A percentile compares a stretch with the other conserved stretches of the same genome.
Conservation (phyloP, 805 yeast genomes). For the Saccharomycopsis sp. region DNA sequence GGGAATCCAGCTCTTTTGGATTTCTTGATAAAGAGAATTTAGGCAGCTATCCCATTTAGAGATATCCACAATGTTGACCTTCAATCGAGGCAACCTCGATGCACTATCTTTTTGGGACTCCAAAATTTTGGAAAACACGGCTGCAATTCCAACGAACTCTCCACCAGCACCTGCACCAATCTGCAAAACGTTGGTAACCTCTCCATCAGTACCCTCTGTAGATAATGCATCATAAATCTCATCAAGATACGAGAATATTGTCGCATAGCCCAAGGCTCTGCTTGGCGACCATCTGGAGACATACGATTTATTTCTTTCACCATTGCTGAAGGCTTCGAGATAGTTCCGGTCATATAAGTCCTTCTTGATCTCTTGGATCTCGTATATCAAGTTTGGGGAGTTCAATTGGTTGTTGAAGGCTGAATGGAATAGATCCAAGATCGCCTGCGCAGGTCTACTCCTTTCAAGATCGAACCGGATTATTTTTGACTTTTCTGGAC, state of each 20-base stretch:
- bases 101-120: slow-evolving; percentile 24
- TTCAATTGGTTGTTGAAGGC: slow-evolving; percentile 9
- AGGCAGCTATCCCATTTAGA: slow-evolving; percentile 69
- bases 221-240: slow-evolving; percentile 34
- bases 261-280: slow-evolving; percentile 65
- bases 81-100: slow-evolving; percentile 25
- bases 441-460: slow-evolving; percentile 15
- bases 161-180: slow-evolving; percentile 92
- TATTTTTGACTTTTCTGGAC: not conserved
- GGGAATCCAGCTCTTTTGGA: slow-evolving; percentile 49
- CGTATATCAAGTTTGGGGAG: slow-evolving; percentile 26
- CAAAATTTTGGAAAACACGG: slow-evolving; percentile 42
- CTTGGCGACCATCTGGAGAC: slow-evolving; percentile 84
- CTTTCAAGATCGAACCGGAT: slow-evolving; percentile 4
- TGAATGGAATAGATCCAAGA: slow-evolving; percentile 16
- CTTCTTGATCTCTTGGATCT: slow-evolving; percentile 64
- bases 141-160: slow-evolving; percentile 57
- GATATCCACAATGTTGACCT: slow-evolving; percentile 59
- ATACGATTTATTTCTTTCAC: slow-evolving; percentile 64
- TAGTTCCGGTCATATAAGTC: slow-evolving; percentile 67
- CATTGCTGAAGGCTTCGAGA: slow-evolving; percentile 56
- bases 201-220: slow-evolving; percentile 22
- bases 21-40: slow-evolving; percentile 35
- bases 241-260: slow-evolving; percentile 50
- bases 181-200: slow-evolving; percentile 40